Conservation (phyloP, 805 yeast genomes). For the Pichia californica region DNA sequence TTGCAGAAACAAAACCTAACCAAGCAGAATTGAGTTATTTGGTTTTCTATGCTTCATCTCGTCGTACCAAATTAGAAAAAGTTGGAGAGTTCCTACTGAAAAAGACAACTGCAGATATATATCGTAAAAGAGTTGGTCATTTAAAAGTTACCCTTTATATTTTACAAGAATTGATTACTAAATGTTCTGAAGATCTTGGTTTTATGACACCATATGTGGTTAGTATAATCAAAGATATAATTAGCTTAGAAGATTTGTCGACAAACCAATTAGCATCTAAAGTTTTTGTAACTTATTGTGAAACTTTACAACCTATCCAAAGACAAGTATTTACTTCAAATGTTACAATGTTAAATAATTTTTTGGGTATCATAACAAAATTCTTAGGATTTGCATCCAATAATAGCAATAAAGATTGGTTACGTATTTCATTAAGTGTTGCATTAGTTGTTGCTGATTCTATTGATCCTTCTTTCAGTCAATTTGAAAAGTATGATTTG, state of each 20-base stretch:
- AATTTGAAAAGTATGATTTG: slow-evolving; percentile 14
- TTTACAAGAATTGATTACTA: slow-evolving; percentile 58
- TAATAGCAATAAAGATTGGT: slow-evolving; percentile 37
- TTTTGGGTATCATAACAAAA: slow-evolving; percentile 25
- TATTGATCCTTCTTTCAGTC: slow-evolving; percentile 19
- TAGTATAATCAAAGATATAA: slow-evolving; percentile 46
- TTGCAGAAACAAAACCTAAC: slow-evolving; percentile 81
- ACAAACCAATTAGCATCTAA: slow-evolving; percentile 42
- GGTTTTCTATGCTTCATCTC: slow-evolving; percentile 82
- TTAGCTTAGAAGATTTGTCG: slow-evolving; percentile 53
- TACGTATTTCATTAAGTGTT: slow-evolving; percentile 34
- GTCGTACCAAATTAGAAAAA: slow-evolving; percentile 83
- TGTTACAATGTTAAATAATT: slow-evolving; percentile 34
- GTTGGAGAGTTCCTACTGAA: slow-evolving; percentile 65
- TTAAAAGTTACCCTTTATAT: slow-evolving; percentile 75
- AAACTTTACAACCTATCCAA: slow-evolving; percentile 23
- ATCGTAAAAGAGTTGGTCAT: slow-evolving; percentile 66
- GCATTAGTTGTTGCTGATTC: slow-evolving; percentile 32
- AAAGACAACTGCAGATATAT: slow-evolving; percentile 55
- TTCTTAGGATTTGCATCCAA: slow-evolving; percentile 22
- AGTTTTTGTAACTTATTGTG: slow-evolving; percentile 28
- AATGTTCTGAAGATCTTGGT: slow-evolving; percentile 78
- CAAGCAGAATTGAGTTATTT: slow-evolving; percentile 85
- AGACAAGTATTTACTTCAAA: slow-evolving; percentile 39
- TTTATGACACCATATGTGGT: slow-evolving; percentile 70